Conservation (phyloP, 2,329 filamentous ascomycete genomes). For the Emmonsiellopsis sp. region DNA sequence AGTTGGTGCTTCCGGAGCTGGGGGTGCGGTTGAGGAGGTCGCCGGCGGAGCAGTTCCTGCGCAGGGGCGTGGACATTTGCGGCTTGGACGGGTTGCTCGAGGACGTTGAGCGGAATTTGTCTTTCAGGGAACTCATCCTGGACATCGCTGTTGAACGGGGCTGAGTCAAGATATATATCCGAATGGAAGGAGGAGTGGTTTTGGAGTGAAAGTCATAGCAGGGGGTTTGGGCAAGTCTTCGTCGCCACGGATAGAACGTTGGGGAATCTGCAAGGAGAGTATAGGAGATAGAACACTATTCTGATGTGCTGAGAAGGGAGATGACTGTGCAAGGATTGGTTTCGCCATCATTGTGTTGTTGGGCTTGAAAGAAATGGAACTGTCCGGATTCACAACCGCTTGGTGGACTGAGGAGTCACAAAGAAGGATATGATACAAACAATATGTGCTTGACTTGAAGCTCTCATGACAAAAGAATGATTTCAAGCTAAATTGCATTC, state of each 20-base stretch:
- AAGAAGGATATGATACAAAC: no score
- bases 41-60: slow-evolving; percentile 6
- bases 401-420: no score
- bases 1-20: not conserved
- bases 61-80: not conserved
- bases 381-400: no score
- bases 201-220: not conserved
- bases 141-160: not conserved
- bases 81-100: not conserved
- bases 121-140: slow-evolving; percentile 1
- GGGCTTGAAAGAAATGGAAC: no score
- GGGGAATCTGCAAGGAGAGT: no score
- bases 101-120: slow-evolving; percentile 6
- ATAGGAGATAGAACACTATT: no score
- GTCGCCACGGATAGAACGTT: no score
- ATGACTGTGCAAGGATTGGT: no score
- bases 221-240: not conserved
- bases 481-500: not conserved
- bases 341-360: no score
- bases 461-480: not conserved
- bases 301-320: no score
- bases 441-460: no score
- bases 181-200: not conserved
- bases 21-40: not conserved
- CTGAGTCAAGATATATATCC: not conserved